A percentile compares a stretch with the other conserved stretches of the same genome.
Conservation (phyloP, 2,329 filamentous ascomycete genomes). For the Septoria linicola region DNA sequence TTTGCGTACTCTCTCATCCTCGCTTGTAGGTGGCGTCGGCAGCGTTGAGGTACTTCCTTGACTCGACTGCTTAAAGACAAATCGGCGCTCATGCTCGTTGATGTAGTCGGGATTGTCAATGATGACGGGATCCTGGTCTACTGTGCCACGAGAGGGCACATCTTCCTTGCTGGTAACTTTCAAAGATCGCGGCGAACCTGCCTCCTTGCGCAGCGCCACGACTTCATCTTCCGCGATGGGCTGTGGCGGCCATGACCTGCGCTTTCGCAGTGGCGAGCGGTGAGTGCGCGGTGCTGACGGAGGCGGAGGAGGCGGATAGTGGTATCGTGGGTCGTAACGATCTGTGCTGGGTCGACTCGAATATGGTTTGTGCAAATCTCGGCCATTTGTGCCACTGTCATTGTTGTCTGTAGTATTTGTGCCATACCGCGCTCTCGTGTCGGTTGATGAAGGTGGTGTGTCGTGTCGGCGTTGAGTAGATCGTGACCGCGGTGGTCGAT, state of each 20-base stretch:
- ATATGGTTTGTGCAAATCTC: slow-evolving; percentile 1
- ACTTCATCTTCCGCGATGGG: slow-evolving; percentile 70
- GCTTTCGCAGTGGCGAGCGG: slow-evolving; percentile 26
- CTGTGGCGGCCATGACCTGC: slow-evolving; percentile 54
- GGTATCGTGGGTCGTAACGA: slow-evolving; percentile 31
- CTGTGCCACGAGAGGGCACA: slow-evolving; percentile 59
- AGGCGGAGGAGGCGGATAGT: slow-evolving; percentile 33
- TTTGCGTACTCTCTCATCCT: slow-evolving; percentile 38
- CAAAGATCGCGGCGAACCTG: slow-evolving; percentile 43
- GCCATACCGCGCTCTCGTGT: slow-evolving; percentile 13
- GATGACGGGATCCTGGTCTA: slow-evolving; percentile 68
- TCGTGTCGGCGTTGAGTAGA: slow-evolving; percentile 12
- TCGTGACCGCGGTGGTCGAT: slow-evolving; percentile 10
- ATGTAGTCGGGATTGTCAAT: slow-evolving; percentile 52
- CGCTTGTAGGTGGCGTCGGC: slow-evolving; percentile 40
- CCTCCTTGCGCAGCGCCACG: slow-evolving; percentile 62
- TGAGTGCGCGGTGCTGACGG: slow-evolving; percentile 16
- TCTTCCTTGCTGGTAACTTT: slow-evolving; percentile 51
- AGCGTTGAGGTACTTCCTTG: slow-evolving; percentile 22
- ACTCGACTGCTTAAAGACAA: slow-evolving; percentile 45
- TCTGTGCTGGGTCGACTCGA: slow-evolving; percentile 9
- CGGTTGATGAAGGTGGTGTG: neutral
- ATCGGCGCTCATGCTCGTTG: slow-evolving; percentile 56
- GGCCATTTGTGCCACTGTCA: neutral
- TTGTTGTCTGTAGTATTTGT: neutral